phyloP scores from a whole-genome alignment of 177 flowering plant species.

The Vitis hybrid region DNA sequence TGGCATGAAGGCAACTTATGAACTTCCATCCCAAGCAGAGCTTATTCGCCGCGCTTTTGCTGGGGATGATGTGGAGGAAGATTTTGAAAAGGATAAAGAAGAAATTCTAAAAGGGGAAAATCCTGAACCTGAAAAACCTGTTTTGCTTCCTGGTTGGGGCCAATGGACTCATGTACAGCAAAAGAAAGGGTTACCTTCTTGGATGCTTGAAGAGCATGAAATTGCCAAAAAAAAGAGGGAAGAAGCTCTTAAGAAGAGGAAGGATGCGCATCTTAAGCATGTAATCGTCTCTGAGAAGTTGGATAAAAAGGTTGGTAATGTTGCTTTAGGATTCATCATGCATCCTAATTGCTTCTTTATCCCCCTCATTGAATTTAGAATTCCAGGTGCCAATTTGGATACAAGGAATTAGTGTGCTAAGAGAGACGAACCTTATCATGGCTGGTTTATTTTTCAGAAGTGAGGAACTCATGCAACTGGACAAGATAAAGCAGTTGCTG shows the following conservation, averaged over 20 bases:
- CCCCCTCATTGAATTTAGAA: not conserved
- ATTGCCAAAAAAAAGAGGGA: constrained; percentile 67
- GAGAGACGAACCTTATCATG: too few relatives aligned
- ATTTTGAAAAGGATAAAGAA: constrained; percentile 69
- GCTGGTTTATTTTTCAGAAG: too few relatives aligned
- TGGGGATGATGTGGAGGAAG: constrained; percentile 92
- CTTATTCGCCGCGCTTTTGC: constrained; percentile 86
- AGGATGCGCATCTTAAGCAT: constrained; percentile 76
- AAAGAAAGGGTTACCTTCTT: constrained; percentile 78
- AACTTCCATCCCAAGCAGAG: constrained; percentile 88
- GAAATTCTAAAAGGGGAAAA: constrained; percentile 59
- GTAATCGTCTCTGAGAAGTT: constrained; percentile 84
- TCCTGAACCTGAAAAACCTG: constrained; percentile 87
- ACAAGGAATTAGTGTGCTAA: too few relatives aligned
- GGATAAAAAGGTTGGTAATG: constrained; percentile 68
- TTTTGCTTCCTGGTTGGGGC: constrained; percentile 93
- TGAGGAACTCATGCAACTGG: too few relatives aligned
- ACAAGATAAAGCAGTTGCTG: too few relatives aligned
- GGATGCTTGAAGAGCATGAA: constrained; percentile 80
- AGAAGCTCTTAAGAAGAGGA: constrained; percentile 67
- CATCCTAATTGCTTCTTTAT: not conserved
- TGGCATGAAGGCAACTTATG: constrained; percentile 45
- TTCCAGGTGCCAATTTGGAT: not conserved
- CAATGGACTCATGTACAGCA: constrained; percentile 83
- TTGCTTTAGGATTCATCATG: not conserved